Base-by-base conservation (phyloP, 176 grass and related monocot genomes). In the Thinopyrum elongatum region DNA sequence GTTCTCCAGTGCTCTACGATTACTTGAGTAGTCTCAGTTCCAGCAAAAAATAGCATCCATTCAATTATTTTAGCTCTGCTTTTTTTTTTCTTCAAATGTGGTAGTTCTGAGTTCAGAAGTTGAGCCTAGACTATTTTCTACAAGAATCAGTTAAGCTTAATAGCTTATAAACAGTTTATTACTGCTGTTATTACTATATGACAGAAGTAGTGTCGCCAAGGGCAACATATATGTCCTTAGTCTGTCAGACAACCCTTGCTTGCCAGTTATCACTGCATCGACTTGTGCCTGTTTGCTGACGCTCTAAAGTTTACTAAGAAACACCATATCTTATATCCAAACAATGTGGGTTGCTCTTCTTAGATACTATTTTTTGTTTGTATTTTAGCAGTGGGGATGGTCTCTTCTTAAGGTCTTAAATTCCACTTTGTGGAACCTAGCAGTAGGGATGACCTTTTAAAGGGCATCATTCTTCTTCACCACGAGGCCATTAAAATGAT, bases 271-370 rank as follows among this genome's bases (percentile, higher is more conserved):
- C 19, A 21, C 10, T 78, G 14, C 44, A 79, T 63, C 15, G 77
- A 63, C 33, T 34, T 79, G 21, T 36, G 76, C 11, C 57, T 39
- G 77, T 79, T 78, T 79, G 76, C 55, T 79, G 76, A 38, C 7
- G 11, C 76, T 58, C 70, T 46, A 47, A 78, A 38, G 76, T 39
- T 79, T 61, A 41, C 57, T 17, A 63, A 10, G 14, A 63, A 41
- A 79, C 4, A 41, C 21, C 73, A 53, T 78, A 59, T 22, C 26
- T 22, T 28, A 79, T 41, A 62, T 63, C 34, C 58, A 63, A 22
- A 22, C n/a, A 78, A 36, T 63, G 26, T 28, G 16, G 34, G 22
- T 25, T 9, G 27, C 7, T 61, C 53, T 67, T 63, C 76, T 38
- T 81, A 15, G 73, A 21, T 39, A 75, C 11, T 81, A 64, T 10